Evolutionary conservation across 805 yeast species (phyloP).

Genomic region (Sugiyamaella mastotermitis): DNA sequence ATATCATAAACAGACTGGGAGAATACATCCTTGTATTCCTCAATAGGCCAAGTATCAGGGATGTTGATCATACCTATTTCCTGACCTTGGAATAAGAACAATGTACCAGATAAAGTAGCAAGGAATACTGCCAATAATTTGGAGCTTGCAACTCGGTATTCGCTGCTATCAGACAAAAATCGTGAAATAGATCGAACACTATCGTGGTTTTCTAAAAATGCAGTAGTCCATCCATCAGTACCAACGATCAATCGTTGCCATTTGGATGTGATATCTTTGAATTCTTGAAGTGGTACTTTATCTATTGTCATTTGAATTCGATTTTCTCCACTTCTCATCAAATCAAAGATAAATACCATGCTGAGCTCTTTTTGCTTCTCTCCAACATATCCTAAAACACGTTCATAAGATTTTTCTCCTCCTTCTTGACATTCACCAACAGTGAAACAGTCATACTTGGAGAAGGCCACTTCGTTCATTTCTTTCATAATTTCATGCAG

Average conservation of each 20-base stretch:
- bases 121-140: slow-evolving; percentile 44
- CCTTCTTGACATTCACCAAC: slow-evolving; percentile 55
- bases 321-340: slow-evolving; percentile 5
- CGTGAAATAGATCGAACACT: slow-evolving; percentile 48
- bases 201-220: slow-evolving; percentile 53
- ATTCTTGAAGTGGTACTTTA: no score
- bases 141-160: slow-evolving; percentile 35
- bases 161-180: slow-evolving; percentile 40
- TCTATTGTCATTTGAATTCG: no score
- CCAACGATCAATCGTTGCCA: background rate
- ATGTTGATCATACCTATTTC: slow-evolving; percentile 53
- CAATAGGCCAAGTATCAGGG: slow-evolving; percentile 36
- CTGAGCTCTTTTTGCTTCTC: slow-evolving; percentile 30
- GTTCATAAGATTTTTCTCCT: slow-evolving; percentile 33
- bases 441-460: slow-evolving; percentile 47
- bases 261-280: background rate
- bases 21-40: slow-evolving; percentile 46
- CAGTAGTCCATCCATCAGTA: slow-evolving; percentile 56
- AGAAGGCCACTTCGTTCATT: slow-evolving; percentile 38
- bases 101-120: slow-evolving; percentile 45
- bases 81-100: slow-evolving; percentile 55
- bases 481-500: slow-evolving; percentile 55
- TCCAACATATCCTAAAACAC: slow-evolving; percentile 27
- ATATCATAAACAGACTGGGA: slow-evolving; percentile 22
- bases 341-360: slow-evolving; percentile 34